Conservation (phyloP, 345 rosid genomes). For the Populus deltoides region DNA sequence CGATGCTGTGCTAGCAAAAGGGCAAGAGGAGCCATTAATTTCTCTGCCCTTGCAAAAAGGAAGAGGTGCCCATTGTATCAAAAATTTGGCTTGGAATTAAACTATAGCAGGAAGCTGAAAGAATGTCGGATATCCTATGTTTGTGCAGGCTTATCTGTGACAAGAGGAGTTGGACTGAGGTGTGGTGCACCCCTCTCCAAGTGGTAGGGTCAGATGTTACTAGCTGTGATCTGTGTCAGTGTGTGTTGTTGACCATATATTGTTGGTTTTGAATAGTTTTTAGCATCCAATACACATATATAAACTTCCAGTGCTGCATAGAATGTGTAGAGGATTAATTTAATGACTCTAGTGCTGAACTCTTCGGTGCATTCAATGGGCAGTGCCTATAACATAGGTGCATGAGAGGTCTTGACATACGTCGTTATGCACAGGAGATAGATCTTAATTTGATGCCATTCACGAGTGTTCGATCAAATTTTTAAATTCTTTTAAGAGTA, state of each 20-base stretch:
- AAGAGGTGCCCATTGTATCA: not conserved
- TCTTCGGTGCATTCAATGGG: not conserved
- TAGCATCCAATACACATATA: not conserved
- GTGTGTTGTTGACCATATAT: too few species aligned
- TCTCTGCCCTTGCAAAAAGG: not conserved
- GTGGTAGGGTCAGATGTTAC: not conserved
- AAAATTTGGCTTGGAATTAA: not conserved
- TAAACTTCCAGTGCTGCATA: not conserved
- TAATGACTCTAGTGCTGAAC: not conserved
- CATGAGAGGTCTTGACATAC: too few species aligned
- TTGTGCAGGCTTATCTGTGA: slow-evolving; percentile 2
- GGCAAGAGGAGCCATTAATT: not conserved
- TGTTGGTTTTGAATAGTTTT: too few species aligned
- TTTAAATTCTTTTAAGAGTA: too few species aligned
- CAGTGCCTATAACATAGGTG: too few species aligned
- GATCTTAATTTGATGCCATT: too few species aligned
- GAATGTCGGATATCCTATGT: slow-evolving; percentile 19
- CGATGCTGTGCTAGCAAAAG: not conserved
- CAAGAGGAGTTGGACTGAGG: slow-evolving; percentile 18
- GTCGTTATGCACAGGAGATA: too few species aligned
- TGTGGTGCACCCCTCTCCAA: slow-evolving; percentile 12
- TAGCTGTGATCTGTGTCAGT: not conserved
- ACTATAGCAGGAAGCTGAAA: slow-evolving; percentile 13
- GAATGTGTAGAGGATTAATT: not conserved
- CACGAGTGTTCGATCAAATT: too few species aligned